Percentiles rank a stretch among this genome's conserved stretches.
phyloP scores from a whole-genome alignment of 2,329 filamentous ascomycete species.

The Penicillium glabrum region DNA sequence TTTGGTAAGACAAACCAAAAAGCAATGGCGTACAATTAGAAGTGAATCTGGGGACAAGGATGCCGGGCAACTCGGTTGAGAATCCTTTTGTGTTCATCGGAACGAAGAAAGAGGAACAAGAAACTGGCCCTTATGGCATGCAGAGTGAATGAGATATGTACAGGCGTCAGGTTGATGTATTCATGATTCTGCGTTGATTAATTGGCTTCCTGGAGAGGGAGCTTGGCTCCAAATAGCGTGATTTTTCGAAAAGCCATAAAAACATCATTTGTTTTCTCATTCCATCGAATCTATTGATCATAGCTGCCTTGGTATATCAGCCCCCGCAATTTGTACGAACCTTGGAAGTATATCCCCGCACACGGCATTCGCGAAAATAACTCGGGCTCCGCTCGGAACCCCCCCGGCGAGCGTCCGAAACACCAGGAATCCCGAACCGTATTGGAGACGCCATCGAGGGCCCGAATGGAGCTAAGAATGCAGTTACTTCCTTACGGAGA shows the following conservation, averaged over 20 bases:
- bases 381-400: slow-evolving; percentile 16
- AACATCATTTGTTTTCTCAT: not conserved
- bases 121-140: not conserved
- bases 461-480: not conserved
- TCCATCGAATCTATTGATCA: not conserved
- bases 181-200: not conserved
- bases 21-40: not conserved
- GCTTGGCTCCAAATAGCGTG: not conserved
- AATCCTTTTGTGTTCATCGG: not conserved
- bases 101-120: not conserved
- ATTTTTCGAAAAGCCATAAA: not conserved
- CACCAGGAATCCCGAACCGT: slow-evolving; percentile 13
- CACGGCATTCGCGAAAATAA: slow-evolving; percentile 20
- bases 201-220: not conserved
- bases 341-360: not conserved
- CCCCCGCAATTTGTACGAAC: slow-evolving; percentile 9
- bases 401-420: slow-evolving; percentile 16
- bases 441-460: slow-evolving; percentile 7
- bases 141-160: not conserved
- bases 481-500: not conserved
- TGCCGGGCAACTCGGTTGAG: not conserved
- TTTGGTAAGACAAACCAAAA: not conserved
- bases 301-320: not conserved
- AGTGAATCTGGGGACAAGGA: not conserved
- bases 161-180: not conserved